Base-by-base conservation (phyloP, 106 monocot genomes). In the Alisma plantagoaquatica region DNA sequence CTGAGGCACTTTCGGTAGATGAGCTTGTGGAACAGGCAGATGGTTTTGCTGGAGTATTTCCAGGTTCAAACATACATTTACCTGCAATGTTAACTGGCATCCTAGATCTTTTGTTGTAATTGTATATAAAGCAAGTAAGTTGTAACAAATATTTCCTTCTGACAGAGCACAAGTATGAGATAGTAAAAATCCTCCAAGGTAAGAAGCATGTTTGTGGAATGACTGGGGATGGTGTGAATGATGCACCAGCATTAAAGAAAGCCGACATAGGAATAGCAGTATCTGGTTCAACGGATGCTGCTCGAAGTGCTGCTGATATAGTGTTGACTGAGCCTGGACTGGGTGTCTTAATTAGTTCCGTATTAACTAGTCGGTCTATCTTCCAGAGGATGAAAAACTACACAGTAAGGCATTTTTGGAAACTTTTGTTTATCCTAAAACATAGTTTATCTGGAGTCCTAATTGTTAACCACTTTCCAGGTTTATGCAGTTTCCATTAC, bases 341-440 rank as follows among this genome's bases (percentile, higher is more conserved):
- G 46, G 74, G 83, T 51, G 83, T 83, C 19, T 77, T 83, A 30
- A 48, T 83, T 27, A 77, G 83, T 52, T 77, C 83, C 22, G 83
- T 83, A 31, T 74, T 83, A 43, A 83, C 83, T 2, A 77, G 77
- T 63, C 50, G 83, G 17, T 62, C 77, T 31, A 83, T 83, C 49
- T 83, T 83, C 23, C 83, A 83, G 55, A 65, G 83, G 41, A 83
- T 83, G 83, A 83, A 83, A 51, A 83, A 83, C 33, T 83, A 83
- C 46, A 83, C 83, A 46, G 77, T 70, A 61, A 77, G n/a, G 66
- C 54, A 49, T 7, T 25, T 23, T 23, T 15, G 7, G 3, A 35
- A 41, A 31, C 10, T 51, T 21, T 29, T 1, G 9, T 61, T 42
- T 49, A 41, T 57, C 18, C 4, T 7, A 57, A 57, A 20, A 35